Percentiles rank a stretch among this genome's conserved stretches.
Conservation (phyloP, 1,284 basidiomycete genomes). For the Xerocomus subilludens region DNA sequence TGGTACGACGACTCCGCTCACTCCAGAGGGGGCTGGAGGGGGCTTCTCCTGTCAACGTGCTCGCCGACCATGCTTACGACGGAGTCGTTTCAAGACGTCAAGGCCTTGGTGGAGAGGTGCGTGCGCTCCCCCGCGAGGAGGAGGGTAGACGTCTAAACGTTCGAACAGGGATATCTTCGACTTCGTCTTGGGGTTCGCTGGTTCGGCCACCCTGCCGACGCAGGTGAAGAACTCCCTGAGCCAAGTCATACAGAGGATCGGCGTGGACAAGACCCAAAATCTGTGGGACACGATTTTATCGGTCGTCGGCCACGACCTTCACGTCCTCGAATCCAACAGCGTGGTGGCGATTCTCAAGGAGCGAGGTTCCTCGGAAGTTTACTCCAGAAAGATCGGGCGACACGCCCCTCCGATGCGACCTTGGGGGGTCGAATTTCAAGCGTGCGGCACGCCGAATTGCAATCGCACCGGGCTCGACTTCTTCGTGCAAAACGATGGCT, state of each 20-base stretch:
- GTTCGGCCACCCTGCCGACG: background rate
- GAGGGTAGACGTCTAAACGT: too few species aligned
- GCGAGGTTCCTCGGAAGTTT: too few species aligned
- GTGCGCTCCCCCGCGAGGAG: too few species aligned
- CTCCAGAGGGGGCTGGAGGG: background rate
- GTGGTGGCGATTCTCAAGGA: too few species aligned
- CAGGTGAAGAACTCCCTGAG: background rate
- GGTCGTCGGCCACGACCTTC: background rate
- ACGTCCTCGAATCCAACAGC: too few species aligned
- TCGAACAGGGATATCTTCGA: background rate
- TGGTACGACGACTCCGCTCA: background rate
- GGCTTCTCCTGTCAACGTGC: background rate
- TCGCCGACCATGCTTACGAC: too few species aligned
- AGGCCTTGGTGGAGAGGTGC: background rate
- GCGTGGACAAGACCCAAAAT: conserved; percentile 1
- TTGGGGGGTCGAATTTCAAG: too few species aligned
- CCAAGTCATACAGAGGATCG: background rate
- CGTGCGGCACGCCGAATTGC: too few species aligned
- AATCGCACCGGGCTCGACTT: too few species aligned
- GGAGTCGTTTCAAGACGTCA: background rate
- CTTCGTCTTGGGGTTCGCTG: background rate
- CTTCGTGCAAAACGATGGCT: too few species aligned
- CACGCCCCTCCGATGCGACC: too few species aligned
- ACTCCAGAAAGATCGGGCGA: too few species aligned
- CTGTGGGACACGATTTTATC: background rate